A percentile compares a stretch with the other conserved stretches of the same genome.
Evolutionary conservation across 352 stramenopile genomes (phyloP).

Genomic region (Pilasporangium apinafurcum): DNA sequence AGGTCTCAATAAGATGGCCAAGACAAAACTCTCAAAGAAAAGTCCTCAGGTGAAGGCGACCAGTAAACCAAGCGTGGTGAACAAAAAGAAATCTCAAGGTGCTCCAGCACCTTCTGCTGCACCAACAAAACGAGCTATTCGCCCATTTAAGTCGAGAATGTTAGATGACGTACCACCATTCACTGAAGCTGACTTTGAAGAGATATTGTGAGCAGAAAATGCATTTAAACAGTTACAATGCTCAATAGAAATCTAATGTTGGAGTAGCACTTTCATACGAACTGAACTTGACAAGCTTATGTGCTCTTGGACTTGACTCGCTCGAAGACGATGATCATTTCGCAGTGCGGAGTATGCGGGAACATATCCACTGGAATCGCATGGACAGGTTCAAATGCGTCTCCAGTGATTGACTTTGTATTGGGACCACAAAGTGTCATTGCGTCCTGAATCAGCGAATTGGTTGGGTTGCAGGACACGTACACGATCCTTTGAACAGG

Average conservation of each 20-base stretch:
- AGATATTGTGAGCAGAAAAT: constrained; percentile 27
- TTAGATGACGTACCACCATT: constrained; percentile 64
- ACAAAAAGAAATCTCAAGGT: constrained; percentile 25
- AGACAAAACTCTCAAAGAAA: constrained; percentile 54
- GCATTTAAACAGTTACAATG: constrained; percentile 3
- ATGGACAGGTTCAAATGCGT: constrained; percentile 89
- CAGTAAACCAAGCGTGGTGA: too few relatives aligned
- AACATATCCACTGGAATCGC: constrained; percentile 98
- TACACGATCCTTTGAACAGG: constrained; percentile 93
- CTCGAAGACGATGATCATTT: constrained; percentile 99
- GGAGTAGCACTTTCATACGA: constrained; percentile 1
- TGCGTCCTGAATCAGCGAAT: constrained; percentile 87
- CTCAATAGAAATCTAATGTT: constrained; percentile 13
- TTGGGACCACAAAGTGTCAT: constrained; percentile 90
- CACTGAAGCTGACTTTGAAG: constrained; percentile 57
- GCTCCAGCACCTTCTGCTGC: constrained; percentile 9
- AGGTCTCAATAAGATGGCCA: constrained; percentile 58
- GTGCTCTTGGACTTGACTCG: constrained; percentile 30
- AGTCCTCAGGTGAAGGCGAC: constrained; percentile 17
- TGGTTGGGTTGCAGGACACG: constrained; percentile 98
- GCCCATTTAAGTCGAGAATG: constrained; percentile 74
- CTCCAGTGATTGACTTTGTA: constrained; percentile 89
- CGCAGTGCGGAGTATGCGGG: constrained; percentile 96
- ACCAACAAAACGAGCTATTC: constrained; percentile 46
- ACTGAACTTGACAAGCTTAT: neutral